A percentile compares a stretch with the other conserved stretches of the same genome.
Conservation (phyloP, 2,329 filamentous ascomycete species). For the Neopestalotiopsis sp. region DNA sequence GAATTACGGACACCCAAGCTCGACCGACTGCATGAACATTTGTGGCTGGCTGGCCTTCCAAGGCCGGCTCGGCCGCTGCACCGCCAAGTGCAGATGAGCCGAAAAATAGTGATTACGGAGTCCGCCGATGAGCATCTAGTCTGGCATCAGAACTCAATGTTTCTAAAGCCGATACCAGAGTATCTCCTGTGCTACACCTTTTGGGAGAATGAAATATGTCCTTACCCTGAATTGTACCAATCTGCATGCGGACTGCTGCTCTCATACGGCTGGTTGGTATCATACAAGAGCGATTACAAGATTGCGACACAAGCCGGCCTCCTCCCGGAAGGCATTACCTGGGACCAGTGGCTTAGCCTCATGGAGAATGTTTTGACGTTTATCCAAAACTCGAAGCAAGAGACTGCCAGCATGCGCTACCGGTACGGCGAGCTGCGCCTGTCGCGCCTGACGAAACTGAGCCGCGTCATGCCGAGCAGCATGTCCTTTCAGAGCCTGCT, state of each 20-base stretch:
- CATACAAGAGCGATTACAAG: constrained; percentile 44
- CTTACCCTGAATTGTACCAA: neutral
- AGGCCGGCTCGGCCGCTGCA: constrained; percentile 45
- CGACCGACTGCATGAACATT: constrained; percentile 30
- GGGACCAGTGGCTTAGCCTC: constrained; percentile 39
- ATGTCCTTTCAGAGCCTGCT: neutral
- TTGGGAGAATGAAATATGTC: neutral
- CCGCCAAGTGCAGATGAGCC: constrained; percentile 39
- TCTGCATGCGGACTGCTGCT: constrained; percentile 40
- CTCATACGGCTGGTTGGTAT: constrained; percentile 44
- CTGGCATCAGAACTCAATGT: constrained; percentile 35
- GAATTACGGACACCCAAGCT: constrained; percentile 38
- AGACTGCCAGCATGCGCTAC: constrained; percentile 33
- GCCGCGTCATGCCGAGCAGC: constrained; percentile 34
- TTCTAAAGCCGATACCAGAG: constrained; percentile 6
- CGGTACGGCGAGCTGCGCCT: constrained; percentile 47
- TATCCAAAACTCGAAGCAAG: constrained; percentile 15
- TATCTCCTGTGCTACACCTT: neutral
- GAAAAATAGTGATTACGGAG: constrained; percentile 44
- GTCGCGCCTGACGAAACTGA: constrained; percentile 47
- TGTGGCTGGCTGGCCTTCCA: constrained; percentile 38
- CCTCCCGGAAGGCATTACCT: constrained; percentile 41
- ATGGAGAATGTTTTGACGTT: neutral
- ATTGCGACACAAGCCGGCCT: constrained; percentile 42
- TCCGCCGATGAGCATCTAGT: constrained; percentile 45